These are phyloP conservation scores for Fusarium scirpi DNA, from an alignment of 2,329 filamentous ascomycete genomes.

Conservation along the genomic window DNA sequence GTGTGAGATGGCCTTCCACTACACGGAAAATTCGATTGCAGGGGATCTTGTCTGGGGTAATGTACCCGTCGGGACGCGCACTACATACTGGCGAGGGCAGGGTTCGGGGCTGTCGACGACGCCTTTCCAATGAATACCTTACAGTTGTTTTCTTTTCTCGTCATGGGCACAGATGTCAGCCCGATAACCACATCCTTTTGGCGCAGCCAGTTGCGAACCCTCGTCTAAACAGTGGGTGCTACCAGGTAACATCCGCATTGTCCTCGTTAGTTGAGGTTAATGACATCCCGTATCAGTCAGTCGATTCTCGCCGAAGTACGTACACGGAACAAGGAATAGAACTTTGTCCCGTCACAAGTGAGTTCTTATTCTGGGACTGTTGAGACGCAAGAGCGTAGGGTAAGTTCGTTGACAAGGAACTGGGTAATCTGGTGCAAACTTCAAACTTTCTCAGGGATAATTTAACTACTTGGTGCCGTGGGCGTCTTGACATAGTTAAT, in stretches of 20 bases:
- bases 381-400: slow-evolving; percentile 14
- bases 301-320: slow-evolving; percentile 27
- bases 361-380: slow-evolving; percentile 3
- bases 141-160: slow-evolving; percentile 22
- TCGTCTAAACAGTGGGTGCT: slow-evolving; percentile 21
- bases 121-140: background rate
- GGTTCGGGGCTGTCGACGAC: slow-evolving; percentile 13
- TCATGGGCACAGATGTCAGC: slow-evolving; percentile 33
- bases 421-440: background rate
- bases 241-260: slow-evolving; percentile 23
- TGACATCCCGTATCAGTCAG: slow-evolving; percentile 20
- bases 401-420: background rate
- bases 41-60: slow-evolving; percentile 19
- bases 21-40: slow-evolving; percentile 17
- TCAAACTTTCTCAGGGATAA: background rate
- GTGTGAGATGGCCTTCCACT: slow-evolving; percentile 27
- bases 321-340: slow-evolving; percentile 19
- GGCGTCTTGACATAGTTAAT: slow-evolving; percentile 10
- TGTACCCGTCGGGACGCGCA: slow-evolving; percentile 19
- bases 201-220: slow-evolving; percentile 20
- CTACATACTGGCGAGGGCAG: slow-evolving; percentile 9
- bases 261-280: slow-evolving; percentile 23
- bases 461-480: slow-evolving; percentile 11
- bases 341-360: slow-evolving; percentile 15
- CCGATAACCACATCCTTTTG: slow-evolving; percentile 32